phyloP scores from a whole-genome alignment of 2,329 filamentous ascomycete species.

The Colletotrichum theobromicola region DNA sequence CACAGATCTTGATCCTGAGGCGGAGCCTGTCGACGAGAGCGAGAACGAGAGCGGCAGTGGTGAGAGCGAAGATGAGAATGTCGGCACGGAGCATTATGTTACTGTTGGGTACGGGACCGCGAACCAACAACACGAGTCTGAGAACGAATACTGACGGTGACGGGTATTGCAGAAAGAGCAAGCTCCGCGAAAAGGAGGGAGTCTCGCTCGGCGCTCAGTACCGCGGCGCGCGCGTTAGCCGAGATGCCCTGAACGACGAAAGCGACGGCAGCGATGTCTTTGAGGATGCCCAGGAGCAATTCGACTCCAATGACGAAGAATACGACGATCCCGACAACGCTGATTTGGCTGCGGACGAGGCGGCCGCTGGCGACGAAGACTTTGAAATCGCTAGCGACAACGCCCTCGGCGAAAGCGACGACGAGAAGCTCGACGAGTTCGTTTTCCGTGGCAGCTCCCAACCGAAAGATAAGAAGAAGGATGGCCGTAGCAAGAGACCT shows the following conservation, averaged over 20 bases:
- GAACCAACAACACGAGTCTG: accelerated
- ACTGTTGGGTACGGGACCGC: conserved; percentile 63
- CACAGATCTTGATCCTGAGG: conserved; percentile 23
- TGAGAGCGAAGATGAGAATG: conserved; percentile 49
- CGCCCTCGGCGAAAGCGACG: conserved; percentile 84
- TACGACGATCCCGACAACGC: conserved; percentile 63
- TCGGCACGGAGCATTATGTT: conserved; percentile 87
- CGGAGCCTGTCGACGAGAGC: conserved; percentile 10
- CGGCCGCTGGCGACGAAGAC: conserved; percentile 53
- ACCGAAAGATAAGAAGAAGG: conserved; percentile 39
- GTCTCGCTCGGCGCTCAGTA: conserved; percentile 80
- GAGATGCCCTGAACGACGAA: conserved; percentile 57
- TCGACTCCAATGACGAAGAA: conserved; percentile 43
- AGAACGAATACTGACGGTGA: not conserved
- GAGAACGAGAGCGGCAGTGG: conserved; percentile 49
- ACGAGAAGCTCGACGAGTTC: conserved; percentile 80
- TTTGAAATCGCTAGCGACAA: conserved; percentile 67
- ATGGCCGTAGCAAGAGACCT: conserved; percentile 38
- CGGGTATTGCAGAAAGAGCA: conserved; percentile 69
- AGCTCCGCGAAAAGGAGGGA: conserved; percentile 75
- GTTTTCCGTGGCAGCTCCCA: conserved; percentile 65
- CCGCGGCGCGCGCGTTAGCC: conserved; percentile 75
- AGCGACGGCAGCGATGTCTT: conserved; percentile 49
- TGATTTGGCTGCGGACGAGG: conserved; percentile 58
- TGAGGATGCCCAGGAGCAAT: conserved; percentile 43